Evolutionary conservation across 2,329 filamentous ascomycete species (phyloP), one percentile per base, ranked within the genome.

Genomic region (Pyricularia sp.): DNA sequence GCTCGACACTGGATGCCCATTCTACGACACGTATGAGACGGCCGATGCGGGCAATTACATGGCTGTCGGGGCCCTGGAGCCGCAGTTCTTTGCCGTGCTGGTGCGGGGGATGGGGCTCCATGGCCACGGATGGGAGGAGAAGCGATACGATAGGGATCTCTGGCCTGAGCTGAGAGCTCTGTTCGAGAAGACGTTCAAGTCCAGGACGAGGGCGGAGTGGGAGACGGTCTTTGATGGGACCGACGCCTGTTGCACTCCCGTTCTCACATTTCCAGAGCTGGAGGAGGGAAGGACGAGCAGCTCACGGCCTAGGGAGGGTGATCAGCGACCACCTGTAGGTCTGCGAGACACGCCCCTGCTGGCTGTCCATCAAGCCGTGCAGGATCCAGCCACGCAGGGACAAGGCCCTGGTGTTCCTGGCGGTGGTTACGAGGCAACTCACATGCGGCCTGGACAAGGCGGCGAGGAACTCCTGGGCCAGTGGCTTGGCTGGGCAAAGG

Each of bases 161-260:
- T 97, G 93, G 94, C 85, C 87, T 0, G 85, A 82, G 65, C 82
- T 97, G 73, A 84, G 84, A 67, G 75, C 79, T 0, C 76, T 87
- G 2, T 90, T 97, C 72, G 84, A 84, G 2, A 76, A 76, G 3
- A 82, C 81, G 0, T 97, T 98, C 78, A 87, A 84, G 76, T 78
- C 81, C 64, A 92, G 88, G 80, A 90, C 90, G 4, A 84, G 94
- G 42, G 76, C 79, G 0, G 90, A 97, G 77, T 98, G 94, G 94
- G 94, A 97, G 79, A 76, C 70, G 3, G 81, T 97, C 6, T 98
- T 97, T 76, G 92, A 97, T 76, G 92, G 91, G 12, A 95, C 92
- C 0, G 94, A 98, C 79, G 94, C 94, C 1, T 98, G 94, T 78
- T 93, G 91, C 71, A 93, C 92, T n/a, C 94, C 94, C 0, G 92